Percentiles rank a stretch among this genome's conserved stretches.
These are phyloP conservation scores for Martiniozyma asiatica DNA, from an alignment of 1,139 yeast genomes.

Conservation along the genomic window DNA sequence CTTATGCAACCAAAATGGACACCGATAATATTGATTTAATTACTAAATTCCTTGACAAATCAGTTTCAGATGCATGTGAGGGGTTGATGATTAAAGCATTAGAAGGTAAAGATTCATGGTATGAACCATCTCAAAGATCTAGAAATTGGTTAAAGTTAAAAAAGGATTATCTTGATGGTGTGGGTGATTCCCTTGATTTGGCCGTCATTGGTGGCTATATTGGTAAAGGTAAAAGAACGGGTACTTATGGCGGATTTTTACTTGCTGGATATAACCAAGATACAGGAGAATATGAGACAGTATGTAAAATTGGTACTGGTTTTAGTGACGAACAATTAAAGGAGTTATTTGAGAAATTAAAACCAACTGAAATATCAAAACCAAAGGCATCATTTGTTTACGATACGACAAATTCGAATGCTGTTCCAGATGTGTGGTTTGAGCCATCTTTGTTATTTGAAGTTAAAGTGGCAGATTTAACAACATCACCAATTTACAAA, in stretches of 20 bases:
- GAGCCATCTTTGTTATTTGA: conserved; percentile 84
- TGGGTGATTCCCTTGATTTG: conserved; percentile 89
- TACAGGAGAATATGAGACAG: conserved; percentile 84
- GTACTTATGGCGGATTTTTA: conserved; percentile 86
- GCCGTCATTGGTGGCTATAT: conserved; percentile 91
- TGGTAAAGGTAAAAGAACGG: conserved; percentile 93
- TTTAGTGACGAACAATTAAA: conserved; percentile 77
- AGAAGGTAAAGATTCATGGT: conserved; percentile 67
- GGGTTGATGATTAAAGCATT: conserved; percentile 93
- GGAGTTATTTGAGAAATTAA: conserved; percentile 43
- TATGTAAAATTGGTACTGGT: conserved; percentile 97
- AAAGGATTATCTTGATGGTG: conserved; percentile 87
- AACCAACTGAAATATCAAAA: conserved; percentile 53
- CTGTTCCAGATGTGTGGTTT: conserved; percentile 91
- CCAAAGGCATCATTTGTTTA: conserved; percentile 65
- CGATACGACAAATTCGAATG: conserved; percentile 49
- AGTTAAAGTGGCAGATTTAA: conserved; percentile 86
- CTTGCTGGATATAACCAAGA: conserved; percentile 85
- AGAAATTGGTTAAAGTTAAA: conserved; percentile 92
- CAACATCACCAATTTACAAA: conserved; percentile 84
- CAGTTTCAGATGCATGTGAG: conserved; percentile 85
- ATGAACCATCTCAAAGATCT: conserved; percentile 91
- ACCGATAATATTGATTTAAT: conserved; percentile 68
- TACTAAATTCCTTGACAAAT: conserved; percentile 77
- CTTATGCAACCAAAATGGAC: conserved; percentile 66